A percentile compares a stretch with the other conserved stretches of the same genome.
phyloP scores from a whole-genome alignment of 1,284 basidiomycete genomes.

The Rhodotorula sp. region DNA sequence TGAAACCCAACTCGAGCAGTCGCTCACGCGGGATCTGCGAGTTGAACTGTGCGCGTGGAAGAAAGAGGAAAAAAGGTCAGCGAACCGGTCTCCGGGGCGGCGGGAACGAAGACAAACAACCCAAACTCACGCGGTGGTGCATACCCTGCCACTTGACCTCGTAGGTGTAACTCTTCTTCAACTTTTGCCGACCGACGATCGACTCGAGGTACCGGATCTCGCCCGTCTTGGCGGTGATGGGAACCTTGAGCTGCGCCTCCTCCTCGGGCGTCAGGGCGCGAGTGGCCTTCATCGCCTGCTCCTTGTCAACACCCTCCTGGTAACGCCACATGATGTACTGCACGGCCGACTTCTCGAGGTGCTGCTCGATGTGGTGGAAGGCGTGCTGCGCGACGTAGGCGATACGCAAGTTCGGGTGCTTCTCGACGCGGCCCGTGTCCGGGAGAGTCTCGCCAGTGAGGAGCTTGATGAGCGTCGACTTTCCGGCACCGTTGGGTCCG shows the following conservation, averaged over 20 bases:
- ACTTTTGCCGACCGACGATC: slow-evolving; percentile 94
- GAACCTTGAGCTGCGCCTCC: slow-evolving; percentile 72
- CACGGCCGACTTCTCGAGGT: slow-evolving; percentile 91
- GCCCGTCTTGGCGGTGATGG: slow-evolving; percentile 89
- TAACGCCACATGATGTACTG: slow-evolving; percentile 98
- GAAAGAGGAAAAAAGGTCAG: background rate
- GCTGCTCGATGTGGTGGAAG: slow-evolving; percentile 83
- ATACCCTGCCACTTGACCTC: slow-evolving; percentile 89
- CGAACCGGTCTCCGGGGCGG: background rate
- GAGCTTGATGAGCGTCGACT: slow-evolving; percentile 95
- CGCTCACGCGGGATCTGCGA: slow-evolving; percentile 92
- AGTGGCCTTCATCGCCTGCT: slow-evolving; percentile 88
- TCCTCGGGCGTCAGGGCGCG: slow-evolving; percentile 89
- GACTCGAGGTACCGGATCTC: slow-evolving; percentile 82
- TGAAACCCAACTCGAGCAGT: slow-evolving; percentile 82
- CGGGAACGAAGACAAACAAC: background rate
- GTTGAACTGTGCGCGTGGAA: slow-evolving; percentile 58
- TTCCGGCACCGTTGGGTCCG: slow-evolving; percentile 88
- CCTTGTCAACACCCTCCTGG: slow-evolving; percentile 97
- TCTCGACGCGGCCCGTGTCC: slow-evolving; percentile 90
- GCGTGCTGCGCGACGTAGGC: slow-evolving; percentile 98
- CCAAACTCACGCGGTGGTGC: slow-evolving; percentile 65
- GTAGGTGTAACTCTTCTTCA: slow-evolving; percentile 67
- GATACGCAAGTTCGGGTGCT: slow-evolving; percentile 91
- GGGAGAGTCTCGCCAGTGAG: slow-evolving; percentile 93